A percentile compares a stretch with the other conserved stretches of the same genome.
These are phyloP conservation scores for Syncephalis plumigaleata DNA, from an alignment of 371 early-diverging fungal genomes.

Conservation along the genomic window DNA sequence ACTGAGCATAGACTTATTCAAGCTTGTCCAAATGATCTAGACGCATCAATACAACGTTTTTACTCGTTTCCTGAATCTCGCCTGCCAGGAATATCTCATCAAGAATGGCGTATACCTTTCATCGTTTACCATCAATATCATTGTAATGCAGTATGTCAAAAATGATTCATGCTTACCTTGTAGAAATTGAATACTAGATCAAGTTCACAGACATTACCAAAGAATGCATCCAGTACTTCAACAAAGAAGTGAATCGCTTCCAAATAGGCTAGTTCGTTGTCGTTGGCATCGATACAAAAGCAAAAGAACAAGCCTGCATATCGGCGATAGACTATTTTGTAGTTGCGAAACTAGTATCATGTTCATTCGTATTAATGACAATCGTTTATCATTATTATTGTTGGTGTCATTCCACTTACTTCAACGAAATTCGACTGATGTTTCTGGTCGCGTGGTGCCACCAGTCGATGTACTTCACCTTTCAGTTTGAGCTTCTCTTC, in stretches of 20 bases:
- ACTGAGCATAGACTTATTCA: slow-evolving; percentile 20
- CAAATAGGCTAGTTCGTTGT: slow-evolving; percentile 82
- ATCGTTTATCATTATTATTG: too few relatives aligned
- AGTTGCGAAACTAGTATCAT: slow-evolving; percentile 57
- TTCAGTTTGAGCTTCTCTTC: slow-evolving; percentile 88
- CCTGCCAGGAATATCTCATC: slow-evolving; percentile 96
- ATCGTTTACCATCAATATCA: too few relatives aligned
- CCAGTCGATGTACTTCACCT: slow-evolving; percentile 82
- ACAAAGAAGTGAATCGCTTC: slow-evolving; percentile 97
- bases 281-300: slow-evolving; percentile 91
- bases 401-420: too few relatives aligned
- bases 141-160: too few relatives aligned
- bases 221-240: slow-evolving; percentile 92
- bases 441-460: slow-evolving; percentile 93
- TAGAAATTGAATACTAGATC: slow-evolving; percentile 96
- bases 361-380: too few relatives aligned
- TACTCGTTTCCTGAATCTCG: slow-evolving; percentile 92
- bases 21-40: slow-evolving; percentile 63
- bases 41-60: slow-evolving; percentile 49
- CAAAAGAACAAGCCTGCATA: slow-evolving; percentile 96
- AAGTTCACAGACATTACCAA: slow-evolving; percentile 95
- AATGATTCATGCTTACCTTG: too few relatives aligned
- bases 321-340: slow-evolving; percentile 90
- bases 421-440: slow-evolving; percentile 93
- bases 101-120: slow-evolving; percentile 91